Conservation (phyloP, 306 rosid genomes). For the Echinosophora koreensis region DNA sequence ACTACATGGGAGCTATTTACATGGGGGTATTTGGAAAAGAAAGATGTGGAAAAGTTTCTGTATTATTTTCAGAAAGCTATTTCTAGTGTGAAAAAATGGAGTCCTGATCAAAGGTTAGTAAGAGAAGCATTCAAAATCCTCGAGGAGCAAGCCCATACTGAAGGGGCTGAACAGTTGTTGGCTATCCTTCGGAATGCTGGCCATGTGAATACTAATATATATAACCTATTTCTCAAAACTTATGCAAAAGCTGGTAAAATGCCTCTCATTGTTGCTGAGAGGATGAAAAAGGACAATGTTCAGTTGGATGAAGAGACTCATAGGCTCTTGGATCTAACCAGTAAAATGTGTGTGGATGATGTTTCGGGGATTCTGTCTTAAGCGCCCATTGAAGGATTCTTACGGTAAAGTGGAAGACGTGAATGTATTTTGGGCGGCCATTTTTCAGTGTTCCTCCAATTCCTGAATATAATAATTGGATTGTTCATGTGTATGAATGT, state of each 20-base stretch:
- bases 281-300: slow-evolving; percentile 83
- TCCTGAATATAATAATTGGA: slow-evolving; percentile 18
- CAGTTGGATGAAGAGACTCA: slow-evolving; percentile 75
- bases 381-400: slow-evolving; percentile 29
- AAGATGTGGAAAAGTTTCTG: slow-evolving; percentile 61
- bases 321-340: slow-evolving; percentile 65
- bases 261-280: slow-evolving; percentile 81
- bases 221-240: slow-evolving; percentile 67
- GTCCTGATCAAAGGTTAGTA: slow-evolving; percentile 60
- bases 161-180: slow-evolving; percentile 78
- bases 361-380: slow-evolving; percentile 55
- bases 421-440: not conserved
- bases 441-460: slow-evolving; percentile 19
- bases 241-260: slow-evolving; percentile 83
- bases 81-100: slow-evolving; percentile 79
- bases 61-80: slow-evolving; percentile 68
- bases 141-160: slow-evolving; percentile 65
- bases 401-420: slow-evolving; percentile 21
- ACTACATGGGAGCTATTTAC: slow-evolving; percentile 90
- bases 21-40: slow-evolving; percentile 71
- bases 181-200: slow-evolving; percentile 65
- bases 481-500: slow-evolving; percentile 22
- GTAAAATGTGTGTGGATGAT: slow-evolving; percentile 78
- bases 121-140: slow-evolving; percentile 64
- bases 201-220: slow-evolving; percentile 71